phyloP scores from a whole-genome alignment of 495 filamentous ascomycete species.

The Letharia columbiana region DNA sequence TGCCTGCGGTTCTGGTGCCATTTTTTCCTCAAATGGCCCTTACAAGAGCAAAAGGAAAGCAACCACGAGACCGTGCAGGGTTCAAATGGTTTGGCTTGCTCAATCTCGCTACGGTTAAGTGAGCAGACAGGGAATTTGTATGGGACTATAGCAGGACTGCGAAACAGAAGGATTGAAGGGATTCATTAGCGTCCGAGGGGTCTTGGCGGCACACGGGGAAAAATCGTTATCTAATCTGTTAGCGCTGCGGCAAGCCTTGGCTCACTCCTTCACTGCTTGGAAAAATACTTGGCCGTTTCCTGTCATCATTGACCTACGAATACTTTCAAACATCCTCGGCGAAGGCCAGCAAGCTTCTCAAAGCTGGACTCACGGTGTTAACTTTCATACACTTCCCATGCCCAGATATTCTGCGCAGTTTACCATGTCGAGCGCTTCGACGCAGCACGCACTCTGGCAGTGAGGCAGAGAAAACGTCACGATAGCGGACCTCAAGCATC shows the following conservation, averaged over 20 bases:
- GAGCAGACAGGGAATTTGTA: too few relatives aligned
- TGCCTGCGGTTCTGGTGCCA: conserved; percentile 6
- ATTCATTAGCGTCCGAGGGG: background rate
- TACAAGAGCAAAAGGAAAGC: background rate
- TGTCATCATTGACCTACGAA: conserved; percentile 8
- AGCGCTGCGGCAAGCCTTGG: background rate
- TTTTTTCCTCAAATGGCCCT: background rate
- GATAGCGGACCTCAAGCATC: conserved; percentile 14
- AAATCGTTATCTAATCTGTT: background rate
- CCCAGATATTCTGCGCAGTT: background rate
- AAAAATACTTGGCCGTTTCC: conserved; percentile 3
- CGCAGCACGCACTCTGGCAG: conserved; percentile 3
- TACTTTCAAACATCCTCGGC: background rate
- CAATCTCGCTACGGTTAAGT: too few relatives aligned
- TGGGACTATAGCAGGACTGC: too few relatives aligned
- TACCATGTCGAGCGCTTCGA: background rate
- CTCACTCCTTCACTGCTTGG: background rate
- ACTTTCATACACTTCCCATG: background rate
- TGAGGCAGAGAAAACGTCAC: conserved; percentile 8
- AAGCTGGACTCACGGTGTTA: background rate
- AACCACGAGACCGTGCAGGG: background rate
- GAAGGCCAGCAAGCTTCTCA: background rate
- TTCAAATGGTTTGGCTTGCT: too few relatives aligned
- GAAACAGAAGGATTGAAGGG: background rate
- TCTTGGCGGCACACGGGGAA: too few relatives aligned